phyloP scores from a whole-genome alignment of 306 rosid species.

The Calophaca sinica region DNA sequence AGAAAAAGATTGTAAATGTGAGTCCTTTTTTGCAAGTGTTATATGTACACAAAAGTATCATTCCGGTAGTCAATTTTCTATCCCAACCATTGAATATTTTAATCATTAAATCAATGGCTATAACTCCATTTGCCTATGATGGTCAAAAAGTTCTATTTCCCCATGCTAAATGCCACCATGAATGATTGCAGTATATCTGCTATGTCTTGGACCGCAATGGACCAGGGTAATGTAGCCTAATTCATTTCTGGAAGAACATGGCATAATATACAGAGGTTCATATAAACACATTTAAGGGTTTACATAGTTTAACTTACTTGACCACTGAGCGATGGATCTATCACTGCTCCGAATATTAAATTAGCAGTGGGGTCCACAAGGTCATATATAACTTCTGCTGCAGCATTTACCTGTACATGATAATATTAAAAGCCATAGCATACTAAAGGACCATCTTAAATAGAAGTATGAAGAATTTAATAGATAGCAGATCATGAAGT shows the following conservation, averaged over 20 bases:
- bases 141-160: too few relatives aligned
- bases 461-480: conserved; percentile 24
- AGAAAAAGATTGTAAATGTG: too few relatives aligned
- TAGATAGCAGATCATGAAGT: conserved; percentile 33
- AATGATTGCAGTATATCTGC: too few relatives aligned
- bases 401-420: conserved; percentile 88
- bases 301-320: conserved; percentile 71
- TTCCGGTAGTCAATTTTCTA: too few relatives aligned
- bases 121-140: too few relatives aligned
- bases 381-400: conserved; percentile 99
- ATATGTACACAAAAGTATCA: too few relatives aligned
- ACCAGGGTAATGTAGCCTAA: conserved; percentile 22
- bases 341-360: conserved; percentile 97
- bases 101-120: too few relatives aligned
- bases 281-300: conserved; percentile 23
- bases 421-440: conserved; percentile 32
- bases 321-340: conserved; percentile 96
- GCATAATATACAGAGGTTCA: conserved; percentile 22
- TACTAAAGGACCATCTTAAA: conserved; percentile 35
- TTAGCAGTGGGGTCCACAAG: conserved; percentile 99
- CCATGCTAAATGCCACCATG: too few relatives aligned
- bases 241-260: conserved; percentile 30
- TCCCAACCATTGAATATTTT: too few relatives aligned
- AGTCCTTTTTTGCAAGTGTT: too few relatives aligned
- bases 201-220: conserved; percentile 1